Conservation (phyloP, 23 red algal species). For the Porphyridium purpureum region DNA sequence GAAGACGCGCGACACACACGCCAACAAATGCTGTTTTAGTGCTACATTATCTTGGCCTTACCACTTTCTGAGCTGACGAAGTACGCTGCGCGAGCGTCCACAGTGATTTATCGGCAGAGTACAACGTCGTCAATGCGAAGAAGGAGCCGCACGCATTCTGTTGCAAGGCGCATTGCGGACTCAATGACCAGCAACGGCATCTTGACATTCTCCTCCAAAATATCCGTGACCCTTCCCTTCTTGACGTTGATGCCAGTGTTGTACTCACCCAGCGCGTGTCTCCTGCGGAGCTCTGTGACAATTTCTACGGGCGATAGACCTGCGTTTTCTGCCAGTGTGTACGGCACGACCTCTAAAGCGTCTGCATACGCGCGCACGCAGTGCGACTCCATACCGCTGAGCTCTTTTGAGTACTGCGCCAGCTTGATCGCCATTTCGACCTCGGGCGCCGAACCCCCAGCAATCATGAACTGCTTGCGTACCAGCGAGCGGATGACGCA, state of each 20-base stretch:
- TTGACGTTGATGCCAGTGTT: constrained; percentile 70
- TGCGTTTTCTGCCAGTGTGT: constrained; percentile 94
- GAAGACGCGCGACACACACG: no score
- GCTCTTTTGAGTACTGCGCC: constrained; percentile 35
- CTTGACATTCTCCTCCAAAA: constrained; percentile 72
- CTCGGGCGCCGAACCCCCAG: constrained; percentile 82
- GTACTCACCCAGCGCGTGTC: constrained; percentile 70
- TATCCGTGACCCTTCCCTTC: constrained; percentile 80
- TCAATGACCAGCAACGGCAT: constrained; percentile 85
- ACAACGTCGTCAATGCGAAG: constrained; percentile 99
- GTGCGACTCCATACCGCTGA: constrained; percentile 61
- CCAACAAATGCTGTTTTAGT: no score
- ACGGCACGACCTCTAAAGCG: constrained; percentile 66
- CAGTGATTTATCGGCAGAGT: constrained; percentile 16
- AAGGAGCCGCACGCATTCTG: constrained; percentile 78
- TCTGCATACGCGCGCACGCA: constrained; percentile 79
- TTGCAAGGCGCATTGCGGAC: constrained; percentile 68
- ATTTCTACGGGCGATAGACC: constrained; percentile 83
- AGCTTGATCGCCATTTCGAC: constrained; percentile 69
- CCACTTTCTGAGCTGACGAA: not conserved
- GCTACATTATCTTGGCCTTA: no score
- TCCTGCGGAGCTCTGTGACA: constrained; percentile 79
- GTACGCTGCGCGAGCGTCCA: no score
- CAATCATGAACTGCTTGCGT: constrained; percentile 62
- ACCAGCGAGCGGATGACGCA: constrained; percentile 93